phyloP scores from a whole-genome alignment of 2,329 filamentous ascomycete genomes.

The Fusarium sp. region DNA sequence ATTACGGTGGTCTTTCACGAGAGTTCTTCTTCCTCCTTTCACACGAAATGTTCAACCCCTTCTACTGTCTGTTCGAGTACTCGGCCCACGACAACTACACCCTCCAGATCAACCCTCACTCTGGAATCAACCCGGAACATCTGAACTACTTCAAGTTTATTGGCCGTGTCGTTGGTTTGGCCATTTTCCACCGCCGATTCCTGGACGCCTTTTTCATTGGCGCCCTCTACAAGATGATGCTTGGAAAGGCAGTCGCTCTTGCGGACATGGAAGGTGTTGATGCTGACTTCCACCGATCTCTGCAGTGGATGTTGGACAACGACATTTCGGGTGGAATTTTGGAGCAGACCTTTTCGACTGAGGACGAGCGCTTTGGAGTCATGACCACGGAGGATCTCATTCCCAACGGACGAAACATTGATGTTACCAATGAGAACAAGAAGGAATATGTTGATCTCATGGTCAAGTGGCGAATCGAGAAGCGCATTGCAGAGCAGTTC shows the following conservation, averaged over 20 bases:
- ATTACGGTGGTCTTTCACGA: conserved; percentile 96
- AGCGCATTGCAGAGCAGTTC: conserved; percentile 98
- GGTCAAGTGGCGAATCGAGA: conserved; percentile 99
- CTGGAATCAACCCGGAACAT: conserved; percentile 98
- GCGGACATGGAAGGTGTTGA: conserved; percentile 99
- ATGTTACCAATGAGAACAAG: conserved; percentile 99
- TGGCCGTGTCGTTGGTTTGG: conserved; percentile 93
- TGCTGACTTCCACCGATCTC: conserved; percentile 94
- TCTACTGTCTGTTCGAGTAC: conserved; percentile 99
- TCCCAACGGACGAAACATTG: conserved; percentile 87
- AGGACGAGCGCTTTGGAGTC: conserved; percentile 97
- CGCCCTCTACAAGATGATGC: conserved; percentile 98
- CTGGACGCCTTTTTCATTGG: conserved; percentile 99
- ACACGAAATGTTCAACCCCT: conserved; percentile 99
- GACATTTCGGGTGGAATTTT: conserved; percentile 92
- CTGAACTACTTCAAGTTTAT: conserved; percentile 99
- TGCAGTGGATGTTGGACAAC: conserved; percentile 98
- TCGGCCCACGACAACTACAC: conserved; percentile 99
- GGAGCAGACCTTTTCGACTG: conserved; percentile 95
- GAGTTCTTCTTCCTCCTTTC: conserved; percentile 99
- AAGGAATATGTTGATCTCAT: conserved; percentile 98
- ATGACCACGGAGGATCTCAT: conserved; percentile 94
- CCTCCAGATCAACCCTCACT: conserved; percentile 99
- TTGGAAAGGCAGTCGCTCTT: conserved; percentile 90
- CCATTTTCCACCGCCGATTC: conserved; percentile 98